Evolutionary conservation across 2,329 filamentous ascomycete species (phyloP).

Genomic region (Lecanicillium sp.): DNA sequence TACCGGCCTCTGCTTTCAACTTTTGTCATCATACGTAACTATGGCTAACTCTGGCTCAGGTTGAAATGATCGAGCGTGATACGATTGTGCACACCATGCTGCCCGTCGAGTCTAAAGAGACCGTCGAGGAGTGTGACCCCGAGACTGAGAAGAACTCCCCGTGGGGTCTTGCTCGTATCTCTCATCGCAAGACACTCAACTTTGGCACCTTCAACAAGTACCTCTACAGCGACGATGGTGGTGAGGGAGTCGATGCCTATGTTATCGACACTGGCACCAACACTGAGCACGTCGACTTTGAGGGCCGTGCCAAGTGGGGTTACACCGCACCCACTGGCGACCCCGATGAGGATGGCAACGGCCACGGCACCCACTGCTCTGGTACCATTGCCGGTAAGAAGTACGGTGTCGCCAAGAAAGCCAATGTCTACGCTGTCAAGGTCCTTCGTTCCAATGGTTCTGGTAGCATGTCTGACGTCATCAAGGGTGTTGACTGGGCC

Average conservation of each 20-base stretch:
- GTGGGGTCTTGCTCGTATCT: constrained; percentile 98
- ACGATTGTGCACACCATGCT: constrained; percentile 79
- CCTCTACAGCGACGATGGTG: constrained; percentile 79
- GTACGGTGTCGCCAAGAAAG: constrained; percentile 99
- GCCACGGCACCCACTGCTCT: constrained; percentile 98
- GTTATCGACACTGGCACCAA: constrained; percentile 98
- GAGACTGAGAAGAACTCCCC: constrained; percentile 84
- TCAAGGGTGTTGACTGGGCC: constrained; percentile 96
- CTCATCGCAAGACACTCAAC: constrained; percentile 77
- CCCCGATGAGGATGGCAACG: constrained; percentile 87
- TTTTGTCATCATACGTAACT: neutral
- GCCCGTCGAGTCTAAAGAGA: constrained; percentile 32
- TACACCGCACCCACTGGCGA: constrained; percentile 88
- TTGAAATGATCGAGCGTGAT: constrained; percentile 94
- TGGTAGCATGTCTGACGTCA: constrained; percentile 96
- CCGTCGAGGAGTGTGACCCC: constrained; percentile 35
- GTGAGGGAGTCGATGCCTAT: constrained; percentile 97
- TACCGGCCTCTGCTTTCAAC: neutral
- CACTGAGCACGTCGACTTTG: constrained; percentile 88
- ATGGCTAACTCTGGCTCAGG: constrained; percentile 42
- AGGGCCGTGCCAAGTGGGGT: constrained; percentile 91
- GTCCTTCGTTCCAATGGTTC: constrained; percentile 95
- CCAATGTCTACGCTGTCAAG: constrained; percentile 94
- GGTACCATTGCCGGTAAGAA: constrained; percentile 97
- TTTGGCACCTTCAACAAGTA: constrained; percentile 99